Percentiles rank a stretch among this genome's conserved stretches.
phyloP scores from a whole-genome alignment of 2,329 filamentous ascomycete species.

The Paecilomyces sp. region DNA sequence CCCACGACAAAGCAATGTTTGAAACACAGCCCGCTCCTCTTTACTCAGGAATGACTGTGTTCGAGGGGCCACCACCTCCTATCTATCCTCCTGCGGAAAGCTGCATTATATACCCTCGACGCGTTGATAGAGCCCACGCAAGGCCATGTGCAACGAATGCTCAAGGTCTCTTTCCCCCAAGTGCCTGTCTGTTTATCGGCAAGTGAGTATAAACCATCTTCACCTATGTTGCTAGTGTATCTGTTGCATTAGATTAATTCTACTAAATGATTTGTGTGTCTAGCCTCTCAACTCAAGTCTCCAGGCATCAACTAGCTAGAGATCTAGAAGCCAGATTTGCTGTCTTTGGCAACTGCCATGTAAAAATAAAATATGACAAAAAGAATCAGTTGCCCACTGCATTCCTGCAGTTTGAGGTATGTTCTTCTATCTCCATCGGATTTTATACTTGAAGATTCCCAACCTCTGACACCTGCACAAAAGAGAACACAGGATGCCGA shows the following conservation, averaged over 20 bases:
- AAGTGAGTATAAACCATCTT: slow-evolving; percentile 21
- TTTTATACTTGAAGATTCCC: background rate
- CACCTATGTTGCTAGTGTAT: background rate
- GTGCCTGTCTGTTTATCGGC: slow-evolving; percentile 31
- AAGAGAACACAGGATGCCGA: slow-evolving; percentile 21
- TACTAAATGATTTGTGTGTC: slow-evolving; percentile 6
- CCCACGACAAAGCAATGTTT: background rate
- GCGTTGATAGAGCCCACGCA: slow-evolving; percentile 20
- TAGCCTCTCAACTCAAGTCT: slow-evolving; percentile 19
- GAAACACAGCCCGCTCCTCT: background rate
- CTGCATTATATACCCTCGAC: slow-evolving; percentile 6
- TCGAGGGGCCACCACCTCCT: background rate
- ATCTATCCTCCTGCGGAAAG: background rate
- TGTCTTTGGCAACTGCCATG: slow-evolving; percentile 25
- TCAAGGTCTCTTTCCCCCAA: slow-evolving; percentile 28
- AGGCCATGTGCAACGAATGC: slow-evolving; percentile 24
- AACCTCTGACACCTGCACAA: background rate
- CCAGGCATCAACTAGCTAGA: slow-evolving; percentile 19
- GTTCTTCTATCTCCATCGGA: background rate
- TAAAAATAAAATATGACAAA: slow-evolving; percentile 27
- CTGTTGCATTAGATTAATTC: background rate
- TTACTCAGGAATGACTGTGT: background rate
- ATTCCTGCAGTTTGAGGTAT: slow-evolving; percentile 32
- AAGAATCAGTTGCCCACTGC: slow-evolving; percentile 25
- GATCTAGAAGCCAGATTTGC: slow-evolving; percentile 23